A percentile compares a stretch with the other conserved stretches of the same genome.
These are phyloP conservation scores for Daldinia vernicosa DNA, from an alignment of 495 filamentous ascomycete species.

Conservation along the genomic window DNA sequence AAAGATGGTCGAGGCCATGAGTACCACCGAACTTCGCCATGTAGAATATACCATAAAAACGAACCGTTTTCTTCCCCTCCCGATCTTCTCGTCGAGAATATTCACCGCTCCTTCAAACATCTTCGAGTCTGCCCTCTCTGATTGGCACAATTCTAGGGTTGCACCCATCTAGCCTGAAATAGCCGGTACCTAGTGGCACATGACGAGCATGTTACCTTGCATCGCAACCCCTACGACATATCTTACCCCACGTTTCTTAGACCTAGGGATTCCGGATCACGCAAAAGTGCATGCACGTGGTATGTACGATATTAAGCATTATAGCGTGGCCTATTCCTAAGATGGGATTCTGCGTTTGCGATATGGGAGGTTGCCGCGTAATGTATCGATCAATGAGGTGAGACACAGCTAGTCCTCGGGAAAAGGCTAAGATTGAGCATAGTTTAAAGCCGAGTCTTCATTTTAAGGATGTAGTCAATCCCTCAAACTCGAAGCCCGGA, in stretches of 20 bases:
- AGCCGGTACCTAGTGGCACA: constrained; percentile 30
- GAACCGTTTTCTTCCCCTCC: constrained; percentile 1
- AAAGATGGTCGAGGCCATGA: neutral
- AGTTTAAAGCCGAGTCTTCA: neutral
- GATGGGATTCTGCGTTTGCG: neutral
- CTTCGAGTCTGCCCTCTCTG: constrained; percentile 7
- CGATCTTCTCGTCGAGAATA: constrained; percentile 3
- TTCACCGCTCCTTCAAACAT: constrained; percentile 36
- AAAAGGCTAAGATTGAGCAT: neutral
- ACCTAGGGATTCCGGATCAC: constrained; percentile 8
- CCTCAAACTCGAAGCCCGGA: neutral
- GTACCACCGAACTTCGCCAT: constrained; percentile 1
- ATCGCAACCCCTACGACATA: constrained; percentile 9
- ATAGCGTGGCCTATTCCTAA: neutral
- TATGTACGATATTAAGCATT: constrained; percentile 3
- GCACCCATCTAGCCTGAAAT: constrained; percentile 31
- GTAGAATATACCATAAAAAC: neutral
- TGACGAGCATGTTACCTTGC: constrained; percentile 34
- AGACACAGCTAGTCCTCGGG: neutral
- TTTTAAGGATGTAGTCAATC: neutral
- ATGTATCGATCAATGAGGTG: neutral
- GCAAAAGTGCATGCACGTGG: constrained; percentile 18
- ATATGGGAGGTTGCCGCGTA: neutral
- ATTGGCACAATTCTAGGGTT: constrained; percentile 29
- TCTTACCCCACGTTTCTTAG: constrained; percentile 33